Conservation (phyloP, 441 rosid genomes). For the Adansonia grandidieri region DNA sequence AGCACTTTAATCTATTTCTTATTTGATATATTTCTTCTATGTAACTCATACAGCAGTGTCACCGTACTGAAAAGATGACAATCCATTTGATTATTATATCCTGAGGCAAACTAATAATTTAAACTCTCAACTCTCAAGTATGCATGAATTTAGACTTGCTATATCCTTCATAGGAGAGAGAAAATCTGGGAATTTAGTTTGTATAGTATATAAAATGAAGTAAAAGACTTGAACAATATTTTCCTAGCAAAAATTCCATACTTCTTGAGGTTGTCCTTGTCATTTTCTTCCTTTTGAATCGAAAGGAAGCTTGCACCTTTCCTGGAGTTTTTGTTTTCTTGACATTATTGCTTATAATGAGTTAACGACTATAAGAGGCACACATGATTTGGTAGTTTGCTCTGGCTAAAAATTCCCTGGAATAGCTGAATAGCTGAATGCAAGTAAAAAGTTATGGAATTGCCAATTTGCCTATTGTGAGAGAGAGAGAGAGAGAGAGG, state of each 20-base stretch:
- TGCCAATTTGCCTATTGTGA: neutral
- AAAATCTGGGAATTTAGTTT: slow-evolving; percentile 1
- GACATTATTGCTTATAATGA: neutral
- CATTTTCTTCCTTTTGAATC: neutral
- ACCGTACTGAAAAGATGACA: slow-evolving; percentile 18
- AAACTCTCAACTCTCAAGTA: neutral
- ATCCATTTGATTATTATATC: neutral
- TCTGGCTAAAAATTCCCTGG: neutral
- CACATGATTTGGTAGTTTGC: neutral
- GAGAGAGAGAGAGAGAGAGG: neutral
- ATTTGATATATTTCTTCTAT: neutral
- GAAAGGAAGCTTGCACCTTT: neutral
- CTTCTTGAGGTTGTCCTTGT: neutral
- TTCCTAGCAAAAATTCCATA: neutral
- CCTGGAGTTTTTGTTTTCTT: neutral
- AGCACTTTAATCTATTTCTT: neutral
- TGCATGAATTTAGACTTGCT: neutral
- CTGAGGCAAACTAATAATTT: neutral
- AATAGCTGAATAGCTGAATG: neutral
- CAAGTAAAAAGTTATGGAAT: neutral
- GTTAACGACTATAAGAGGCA: neutral
- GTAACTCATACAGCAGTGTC: neutral
- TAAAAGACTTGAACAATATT: neutral
- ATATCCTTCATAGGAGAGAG: neutral
- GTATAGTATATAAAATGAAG: neutral